phyloP scores from a whole-genome alignment of 768 basidiomycete species.

The Mycena epipterygia region DNA sequence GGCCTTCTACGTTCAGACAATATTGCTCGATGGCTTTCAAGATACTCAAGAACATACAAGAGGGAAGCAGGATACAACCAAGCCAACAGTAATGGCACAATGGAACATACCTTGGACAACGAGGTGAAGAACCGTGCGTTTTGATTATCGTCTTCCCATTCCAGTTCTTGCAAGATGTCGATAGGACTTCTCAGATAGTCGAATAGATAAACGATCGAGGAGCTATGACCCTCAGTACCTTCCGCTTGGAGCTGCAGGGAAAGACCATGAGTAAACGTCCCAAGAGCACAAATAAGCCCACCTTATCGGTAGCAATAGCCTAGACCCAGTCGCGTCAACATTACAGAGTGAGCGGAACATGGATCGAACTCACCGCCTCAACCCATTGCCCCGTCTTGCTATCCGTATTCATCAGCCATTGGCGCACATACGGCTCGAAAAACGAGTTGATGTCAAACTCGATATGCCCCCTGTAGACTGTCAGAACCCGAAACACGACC shows the following conservation, averaged over 20 bases:
- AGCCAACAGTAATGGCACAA: too few species aligned
- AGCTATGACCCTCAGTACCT: slow-evolving; percentile 86
- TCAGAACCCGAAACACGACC: background rate
- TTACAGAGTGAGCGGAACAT: background rate
- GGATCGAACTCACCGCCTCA: slow-evolving; percentile 73
- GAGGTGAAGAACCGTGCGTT: slow-evolving; percentile 92
- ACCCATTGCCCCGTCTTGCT: slow-evolving; percentile 96
- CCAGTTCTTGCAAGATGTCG: slow-evolving; percentile 86
- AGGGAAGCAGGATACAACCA: background rate
- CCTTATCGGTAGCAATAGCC: slow-evolving; percentile 90
- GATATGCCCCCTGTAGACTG: slow-evolving; percentile 70
- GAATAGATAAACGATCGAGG: slow-evolving; percentile 97
- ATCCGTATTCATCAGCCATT: slow-evolving; percentile 92
- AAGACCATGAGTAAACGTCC: background rate
- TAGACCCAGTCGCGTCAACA: slow-evolving; percentile 44
- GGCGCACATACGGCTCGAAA: slow-evolving; percentile 90
- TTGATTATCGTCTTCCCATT: slow-evolving; percentile 94
- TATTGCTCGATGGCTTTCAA: slow-evolving; percentile 95
- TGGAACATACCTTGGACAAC: slow-evolving; percentile 77
- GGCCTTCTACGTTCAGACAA: slow-evolving; percentile 85
- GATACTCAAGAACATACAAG: slow-evolving; percentile 71
- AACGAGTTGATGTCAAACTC: slow-evolving; percentile 80
- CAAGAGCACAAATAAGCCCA: slow-evolving; percentile 51
- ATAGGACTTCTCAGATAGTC: slow-evolving; percentile 94
- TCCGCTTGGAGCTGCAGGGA: slow-evolving; percentile 80